Base-by-base conservation (phyloP, 1,284 basidiomycete genomes). In the Apiotrichum domesticum region DNA sequence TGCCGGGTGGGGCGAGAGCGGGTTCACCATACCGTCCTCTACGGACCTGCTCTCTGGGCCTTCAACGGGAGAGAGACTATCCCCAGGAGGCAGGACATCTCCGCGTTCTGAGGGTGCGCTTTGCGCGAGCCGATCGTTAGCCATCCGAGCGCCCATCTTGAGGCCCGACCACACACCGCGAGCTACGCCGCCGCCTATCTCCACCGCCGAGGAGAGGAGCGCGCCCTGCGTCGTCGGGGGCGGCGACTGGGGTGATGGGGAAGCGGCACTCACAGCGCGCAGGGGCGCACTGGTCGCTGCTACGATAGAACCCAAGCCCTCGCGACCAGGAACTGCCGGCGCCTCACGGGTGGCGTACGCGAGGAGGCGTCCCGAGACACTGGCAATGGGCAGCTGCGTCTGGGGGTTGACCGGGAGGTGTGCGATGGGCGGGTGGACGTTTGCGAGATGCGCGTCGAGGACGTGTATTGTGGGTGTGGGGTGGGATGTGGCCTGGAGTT, bases 101-200 rank as follows among this genome's bases (percentile, higher is more conserved):
- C 13, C 50, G 2, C 58, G 56, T 40, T 69, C 69, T 2, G 58
- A 54, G 0, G 73, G 72, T 3, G 70, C 72, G 49, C 71, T 73
- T 21, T 56, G 49, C 1, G 71, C 72, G 49, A 75, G 55, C 7
- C 71, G 48, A 33, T 60, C 52, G 15, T 59, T 53, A 4, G 69
- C 73, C 13, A 68, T 72, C 53, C 61, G 56, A 2, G 70, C 73
- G 15, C 73, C 72, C 59, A 67, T 67, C 57, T 71, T 73, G 29
- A 75, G 42, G 1, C 73, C 73, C 0, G 72, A 71, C 73, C 73
- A 75, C 8, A 75, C 70, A 0, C 72, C 72, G 37, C 70, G 54
- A 5, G 72, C 73, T 2, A 73, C 72, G 8, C 69, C 71, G 21
- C 71, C 70, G 11, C 73, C 72, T 29, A 75, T 69, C 54, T 69